A percentile compares a stretch with the other conserved stretches of the same genome.
phyloP scores from a whole-genome alignment of 2,329 filamentous ascomycete genomes.

The Rosellinia necatrix region DNA sequence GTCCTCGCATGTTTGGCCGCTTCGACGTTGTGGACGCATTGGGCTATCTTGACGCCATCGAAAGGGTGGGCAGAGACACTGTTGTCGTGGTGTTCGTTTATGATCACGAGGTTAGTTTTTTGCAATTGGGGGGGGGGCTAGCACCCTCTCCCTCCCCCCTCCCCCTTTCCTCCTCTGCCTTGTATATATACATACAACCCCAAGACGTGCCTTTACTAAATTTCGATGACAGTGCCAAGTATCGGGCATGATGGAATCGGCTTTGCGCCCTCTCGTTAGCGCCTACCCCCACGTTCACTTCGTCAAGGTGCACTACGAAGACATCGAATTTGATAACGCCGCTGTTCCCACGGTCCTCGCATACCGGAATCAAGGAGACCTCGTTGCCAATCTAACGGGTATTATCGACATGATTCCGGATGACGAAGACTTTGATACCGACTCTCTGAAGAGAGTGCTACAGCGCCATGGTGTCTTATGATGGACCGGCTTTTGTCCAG shows the following conservation, averaged over 20 bases:
- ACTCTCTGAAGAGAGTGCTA: slow-evolving; percentile 58
- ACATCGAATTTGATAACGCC: slow-evolving; percentile 92
- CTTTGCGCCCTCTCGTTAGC: slow-evolving; percentile 74
- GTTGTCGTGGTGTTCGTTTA: slow-evolving; percentile 93
- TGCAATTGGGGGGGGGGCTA: too few species aligned
- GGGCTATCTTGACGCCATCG: slow-evolving; percentile 94
- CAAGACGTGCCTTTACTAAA: slow-evolving; percentile 31
- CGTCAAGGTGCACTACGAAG: slow-evolving; percentile 86
- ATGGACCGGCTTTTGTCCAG: slow-evolving; percentile 34
- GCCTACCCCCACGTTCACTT: slow-evolving; percentile 77
- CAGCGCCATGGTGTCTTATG: slow-evolving; percentile 58
- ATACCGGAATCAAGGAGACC: slow-evolving; percentile 84
- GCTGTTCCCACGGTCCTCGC: slow-evolving; percentile 86
- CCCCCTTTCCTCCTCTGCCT: too few species aligned
- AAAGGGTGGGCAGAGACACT: slow-evolving; percentile 81
- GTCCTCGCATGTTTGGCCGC: slow-evolving; percentile 75
- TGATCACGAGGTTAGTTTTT: slow-evolving; percentile 77
- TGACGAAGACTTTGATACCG: slow-evolving; percentile 62
- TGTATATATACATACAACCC: too few species aligned
- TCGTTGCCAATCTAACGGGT: slow-evolving; percentile 88
- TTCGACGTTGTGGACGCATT: slow-evolving; percentile 85
- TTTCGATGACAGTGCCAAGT: slow-evolving; percentile 70
- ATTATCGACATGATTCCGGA: slow-evolving; percentile 84
- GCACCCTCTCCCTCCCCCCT: background rate
- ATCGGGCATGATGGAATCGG: slow-evolving; percentile 77